Evolutionary conservation across 1,284 basidiomycete genomes (phyloP).

Genomic region (Termitomyces sp.): DNA sequence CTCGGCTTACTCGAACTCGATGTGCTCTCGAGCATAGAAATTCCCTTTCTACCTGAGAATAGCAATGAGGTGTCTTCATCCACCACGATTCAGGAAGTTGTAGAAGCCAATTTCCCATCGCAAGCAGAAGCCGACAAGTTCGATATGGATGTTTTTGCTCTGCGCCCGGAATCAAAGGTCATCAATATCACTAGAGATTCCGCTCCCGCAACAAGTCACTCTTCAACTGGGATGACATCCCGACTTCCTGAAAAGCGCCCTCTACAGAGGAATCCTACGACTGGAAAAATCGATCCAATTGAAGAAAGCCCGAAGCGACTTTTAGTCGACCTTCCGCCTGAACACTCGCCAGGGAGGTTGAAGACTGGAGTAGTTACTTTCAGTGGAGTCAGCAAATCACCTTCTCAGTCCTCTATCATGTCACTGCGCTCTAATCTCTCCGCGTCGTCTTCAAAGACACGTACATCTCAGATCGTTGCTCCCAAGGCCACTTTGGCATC

Average conservation of each 20-base stretch:
- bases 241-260: conserved; percentile 32
- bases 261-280: conserved; percentile 41
- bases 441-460: conserved; percentile 31
- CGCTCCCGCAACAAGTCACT: conserved; percentile 20
- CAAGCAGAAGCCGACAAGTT: conserved; percentile 64
- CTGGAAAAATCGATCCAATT: conserved; percentile 51
- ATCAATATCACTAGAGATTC: conserved; percentile 32
- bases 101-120: conserved; percentile 28
- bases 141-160: conserved; percentile 61
- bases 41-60: conserved; percentile 62
- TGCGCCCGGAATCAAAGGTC: conserved; percentile 35
- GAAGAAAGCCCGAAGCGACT: conserved; percentile 61
- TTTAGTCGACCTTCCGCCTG: conserved; percentile 43
- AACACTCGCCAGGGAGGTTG: conserved; percentile 30
- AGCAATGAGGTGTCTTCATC: conserved; percentile 21
- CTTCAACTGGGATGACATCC: conserved; percentile 27
- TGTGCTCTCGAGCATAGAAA: conserved; percentile 79
- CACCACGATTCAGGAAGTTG: conserved; percentile 16
- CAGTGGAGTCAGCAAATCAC: conserved; percentile 51
- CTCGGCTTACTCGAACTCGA: conserved; percentile 87
- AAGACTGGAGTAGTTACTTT: conserved; percentile 27
- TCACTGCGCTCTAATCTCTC: conserved; percentile 46
- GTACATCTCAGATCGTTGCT: conserved; percentile 16
- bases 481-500: conserved; percentile 38
- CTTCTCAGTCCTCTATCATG: conserved; percentile 62